Base-by-base conservation (phyloP, 2,329 filamentous ascomycete species). In the Penicillium sp. region DNA sequence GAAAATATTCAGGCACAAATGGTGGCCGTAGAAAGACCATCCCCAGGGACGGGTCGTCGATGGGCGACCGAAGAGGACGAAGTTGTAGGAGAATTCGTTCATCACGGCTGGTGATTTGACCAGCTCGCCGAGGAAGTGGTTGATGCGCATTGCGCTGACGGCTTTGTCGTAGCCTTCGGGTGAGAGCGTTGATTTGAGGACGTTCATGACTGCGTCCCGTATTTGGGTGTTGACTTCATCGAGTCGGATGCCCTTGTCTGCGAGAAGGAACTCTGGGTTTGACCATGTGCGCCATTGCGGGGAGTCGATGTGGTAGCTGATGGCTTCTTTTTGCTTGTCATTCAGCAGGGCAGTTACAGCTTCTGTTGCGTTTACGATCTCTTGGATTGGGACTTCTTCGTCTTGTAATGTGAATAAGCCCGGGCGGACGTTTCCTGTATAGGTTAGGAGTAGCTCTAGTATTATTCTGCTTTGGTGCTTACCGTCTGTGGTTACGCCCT, bases 41-140 rank as follows among this genome's bases (percentile, higher is more conserved):
- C 88, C 88, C 88, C 88, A 91, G 0, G 87, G 84, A 2, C 72
- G 61, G 0, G 75, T 75, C 0, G 74, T 67, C 0, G 83, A 85
- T 0, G 86, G 86, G 9, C 71, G 70, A 10, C 87, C 87, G 65
- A 91, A 91, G 1, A 91, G 74, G 34, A 84, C 82, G 55, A 90
- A 87, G 72, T 91, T 91, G 78, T 91, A 91, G 1, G 85, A 89
- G 73, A 81, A 84, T 68, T 90, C 83, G 73, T 90, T 91, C 81
- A 89, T 84, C 48, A 91, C 81, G 6, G 74, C 69, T 0, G 82
- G 79, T 0, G 83, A 79, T 32, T 82, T 66, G 46, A 89, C 84
- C 0, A 91, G 78, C 55, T 88, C 80, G 41, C 88, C 88, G 0
- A 91, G 79, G 72, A 90, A 91, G 51, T 86, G 84, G 70, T 91